Percentiles rank a stretch among this genome's conserved stretches.
Evolutionary conservation across 202 grass and related monocot species (phyloP).

Genomic region (Tripidium arundinaceum): DNA sequence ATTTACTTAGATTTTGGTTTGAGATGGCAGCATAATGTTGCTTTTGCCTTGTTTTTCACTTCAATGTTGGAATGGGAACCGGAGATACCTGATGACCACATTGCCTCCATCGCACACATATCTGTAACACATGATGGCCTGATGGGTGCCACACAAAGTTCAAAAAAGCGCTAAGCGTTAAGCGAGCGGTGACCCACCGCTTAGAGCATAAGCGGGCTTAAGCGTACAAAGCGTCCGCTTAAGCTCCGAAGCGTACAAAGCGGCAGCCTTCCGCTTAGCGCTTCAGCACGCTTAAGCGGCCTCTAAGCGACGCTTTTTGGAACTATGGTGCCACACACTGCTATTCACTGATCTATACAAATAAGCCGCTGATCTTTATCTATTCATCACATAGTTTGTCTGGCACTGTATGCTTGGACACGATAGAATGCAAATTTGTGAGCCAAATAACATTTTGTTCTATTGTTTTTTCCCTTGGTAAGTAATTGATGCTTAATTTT

Average conservation of each 20-base stretch:
- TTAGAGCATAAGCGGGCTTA: too few relatives aligned
- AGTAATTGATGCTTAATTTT: conserved; percentile 38
- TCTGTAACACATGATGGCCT: not conserved
- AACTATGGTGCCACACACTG: not conserved
- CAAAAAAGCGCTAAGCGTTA: too few relatives aligned
- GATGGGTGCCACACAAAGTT: too few relatives aligned
- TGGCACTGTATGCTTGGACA: not conserved
- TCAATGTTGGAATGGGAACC: not conserved
- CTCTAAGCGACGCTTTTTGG: too few relatives aligned
- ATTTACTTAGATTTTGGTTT: conserved; percentile 6
- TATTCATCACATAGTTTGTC: not conserved
- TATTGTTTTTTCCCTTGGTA: conserved; percentile 1
- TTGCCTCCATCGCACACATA: not conserved
- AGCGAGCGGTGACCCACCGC: too few relatives aligned
- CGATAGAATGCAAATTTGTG: conserved; percentile 4
- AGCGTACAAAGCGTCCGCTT: too few relatives aligned
- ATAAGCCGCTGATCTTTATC: not conserved
- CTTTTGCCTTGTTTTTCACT: not conserved
- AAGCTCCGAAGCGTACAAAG: too few relatives aligned
- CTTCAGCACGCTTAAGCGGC: too few relatives aligned
- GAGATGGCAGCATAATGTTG: not conserved
- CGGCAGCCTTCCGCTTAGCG: too few relatives aligned
- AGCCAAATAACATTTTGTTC: not conserved
- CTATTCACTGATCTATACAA: not conserved
- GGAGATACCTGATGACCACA: not conserved